These are phyloP conservation scores for Epithele typhae DNA, from an alignment of 768 basidiomycete species.

Conservation along the genomic window DNA sequence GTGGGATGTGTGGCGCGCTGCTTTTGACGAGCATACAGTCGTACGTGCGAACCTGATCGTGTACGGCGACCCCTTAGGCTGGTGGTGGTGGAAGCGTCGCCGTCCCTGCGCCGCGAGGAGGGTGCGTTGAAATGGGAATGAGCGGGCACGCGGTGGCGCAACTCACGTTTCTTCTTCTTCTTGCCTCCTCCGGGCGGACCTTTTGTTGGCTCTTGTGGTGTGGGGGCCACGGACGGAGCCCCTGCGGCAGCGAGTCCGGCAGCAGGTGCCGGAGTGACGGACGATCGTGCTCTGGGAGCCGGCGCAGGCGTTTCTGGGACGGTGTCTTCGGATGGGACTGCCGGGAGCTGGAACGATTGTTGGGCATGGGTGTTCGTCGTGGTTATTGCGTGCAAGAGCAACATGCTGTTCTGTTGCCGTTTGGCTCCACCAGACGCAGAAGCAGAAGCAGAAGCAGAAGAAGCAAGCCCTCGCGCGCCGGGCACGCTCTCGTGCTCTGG, in stretches of 20 bases:
- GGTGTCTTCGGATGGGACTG: slow-evolving; percentile 26
- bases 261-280: slow-evolving; percentile 26
- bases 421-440: slow-evolving; percentile 14
- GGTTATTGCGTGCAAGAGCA: slow-evolving; percentile 76
- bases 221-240: slow-evolving; percentile 29
- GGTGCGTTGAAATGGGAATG: slow-evolving; percentile 1
- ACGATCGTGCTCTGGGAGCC: slow-evolving; percentile 25
- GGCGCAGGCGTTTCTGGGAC: slow-evolving; percentile 24
- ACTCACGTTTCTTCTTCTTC: slow-evolving; percentile 77
- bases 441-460: slow-evolving; percentile 13
- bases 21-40: too few relatives aligned
- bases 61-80: neutral
- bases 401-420: slow-evolving; percentile 56
- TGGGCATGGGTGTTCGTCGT: slow-evolving; percentile 71
- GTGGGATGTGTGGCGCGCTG: too few relatives aligned
- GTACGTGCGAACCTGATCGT: too few relatives aligned
- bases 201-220: slow-evolving; percentile 45
- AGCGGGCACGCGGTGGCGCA: neutral
- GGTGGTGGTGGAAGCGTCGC: slow-evolving; percentile 7
- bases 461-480: slow-evolving; percentile 16
- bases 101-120: slow-evolving; percentile 4
- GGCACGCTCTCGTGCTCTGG: slow-evolving; percentile 8
- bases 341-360: slow-evolving; percentile 42
- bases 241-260: slow-evolving; percentile 30
- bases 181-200: slow-evolving; percentile 52